Evolutionary conservation across 2,329 filamentous ascomycete species (phyloP).

Genomic region (Monilinia laxa): DNA sequence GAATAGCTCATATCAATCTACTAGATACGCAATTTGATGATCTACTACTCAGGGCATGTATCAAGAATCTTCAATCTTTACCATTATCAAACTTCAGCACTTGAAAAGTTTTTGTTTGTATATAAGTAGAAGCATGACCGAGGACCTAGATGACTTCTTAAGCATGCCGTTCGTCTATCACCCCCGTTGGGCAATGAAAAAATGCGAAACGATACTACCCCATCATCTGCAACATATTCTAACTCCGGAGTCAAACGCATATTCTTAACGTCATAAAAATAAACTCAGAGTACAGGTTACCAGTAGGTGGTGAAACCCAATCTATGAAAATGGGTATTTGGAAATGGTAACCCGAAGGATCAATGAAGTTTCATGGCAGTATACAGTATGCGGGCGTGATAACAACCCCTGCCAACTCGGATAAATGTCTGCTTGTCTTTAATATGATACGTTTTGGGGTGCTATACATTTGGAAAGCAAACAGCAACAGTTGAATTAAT

Average conservation of each 20-base stretch:
- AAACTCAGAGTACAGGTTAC: no score
- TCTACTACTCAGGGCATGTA: background rate
- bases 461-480: background rate
- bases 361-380: no score
- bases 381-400: no score
- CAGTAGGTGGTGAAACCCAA: no score
- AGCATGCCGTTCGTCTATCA: background rate
- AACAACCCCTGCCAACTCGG: no score
- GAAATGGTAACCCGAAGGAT: no score
- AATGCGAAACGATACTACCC: background rate
- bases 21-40: background rate
- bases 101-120: background rate
- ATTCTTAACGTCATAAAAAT: no score
- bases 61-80: background rate
- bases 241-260: background rate
- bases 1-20: background rate
- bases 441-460: no score
- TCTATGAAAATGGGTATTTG: no score
- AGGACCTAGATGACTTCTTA: background rate
- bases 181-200: background rate
- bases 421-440: no score
- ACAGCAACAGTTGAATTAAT: no score
- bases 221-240: background rate
- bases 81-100: background rate
- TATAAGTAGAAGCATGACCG: background rate